Conservation (phyloP, 2,329 filamentous ascomycete species). For the Aspergillus brasiliensis region DNA sequence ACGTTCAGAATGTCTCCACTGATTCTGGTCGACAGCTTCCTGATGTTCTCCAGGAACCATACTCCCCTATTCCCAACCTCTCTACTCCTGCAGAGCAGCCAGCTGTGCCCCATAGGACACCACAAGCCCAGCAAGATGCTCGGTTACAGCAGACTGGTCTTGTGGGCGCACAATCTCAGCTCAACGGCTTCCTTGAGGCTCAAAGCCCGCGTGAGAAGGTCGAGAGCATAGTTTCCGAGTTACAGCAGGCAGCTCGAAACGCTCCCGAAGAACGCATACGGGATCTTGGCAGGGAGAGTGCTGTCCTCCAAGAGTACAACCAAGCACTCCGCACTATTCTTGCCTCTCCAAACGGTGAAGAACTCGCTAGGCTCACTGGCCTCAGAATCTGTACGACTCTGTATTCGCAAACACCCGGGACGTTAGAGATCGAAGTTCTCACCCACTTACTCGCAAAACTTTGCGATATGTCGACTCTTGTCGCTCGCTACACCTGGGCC, state of each 20-base stretch:
- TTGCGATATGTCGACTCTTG: conserved; percentile 62
- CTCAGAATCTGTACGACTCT: conserved; percentile 59
- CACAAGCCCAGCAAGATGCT: conserved; percentile 53
- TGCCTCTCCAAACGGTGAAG: conserved; percentile 58
- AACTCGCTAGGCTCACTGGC: conserved; percentile 58
- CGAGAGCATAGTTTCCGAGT: conserved; percentile 57
- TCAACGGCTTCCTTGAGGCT: conserved; percentile 63
- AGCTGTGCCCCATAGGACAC: conserved; percentile 60
- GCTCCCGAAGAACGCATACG: conserved; percentile 60
- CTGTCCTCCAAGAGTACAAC: conserved; percentile 61
- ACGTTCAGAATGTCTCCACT: conserved; percentile 57
- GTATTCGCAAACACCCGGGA: conserved; percentile 56
- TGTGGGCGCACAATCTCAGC: conserved; percentile 48
- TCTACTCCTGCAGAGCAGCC: conserved; percentile 65
- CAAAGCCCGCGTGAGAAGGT: conserved; percentile 56
- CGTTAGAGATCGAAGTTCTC: conserved; percentile 65
- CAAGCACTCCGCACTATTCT: conserved; percentile 58
- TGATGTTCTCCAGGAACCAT: conserved; percentile 64
- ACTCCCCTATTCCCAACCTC: conserved; percentile 61
- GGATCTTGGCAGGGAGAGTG: conserved; percentile 57
- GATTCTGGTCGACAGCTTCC: conserved; percentile 63
- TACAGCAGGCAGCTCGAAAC: conserved; percentile 59
- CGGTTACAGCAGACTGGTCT: conserved; percentile 42
- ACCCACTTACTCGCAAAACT: conserved; percentile 63
- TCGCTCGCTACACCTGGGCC: conserved; percentile 55